Conservation (phyloP, 495 filamentous ascomycete species). For the Xylaria castorea region DNA sequence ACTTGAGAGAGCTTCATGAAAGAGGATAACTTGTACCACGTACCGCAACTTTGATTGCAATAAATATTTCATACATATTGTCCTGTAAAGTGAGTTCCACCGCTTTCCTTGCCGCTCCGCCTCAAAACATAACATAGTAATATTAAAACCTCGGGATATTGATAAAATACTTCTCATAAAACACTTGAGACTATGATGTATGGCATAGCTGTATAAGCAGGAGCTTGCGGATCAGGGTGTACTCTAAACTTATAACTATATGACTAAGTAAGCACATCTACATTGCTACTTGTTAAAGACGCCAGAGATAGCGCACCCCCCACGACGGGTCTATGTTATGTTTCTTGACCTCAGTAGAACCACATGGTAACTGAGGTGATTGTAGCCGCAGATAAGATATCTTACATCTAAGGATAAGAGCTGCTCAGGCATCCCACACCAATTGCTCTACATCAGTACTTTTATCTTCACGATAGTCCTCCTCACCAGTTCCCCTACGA, state of each 20-base stretch:
- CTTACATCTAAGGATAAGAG: not conserved
- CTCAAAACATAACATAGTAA: not conserved
- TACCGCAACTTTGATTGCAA: not conserved
- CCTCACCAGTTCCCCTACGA: not conserved
- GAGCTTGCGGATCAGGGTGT: not conserved
- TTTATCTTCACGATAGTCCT: not conserved
- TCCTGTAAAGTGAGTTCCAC: not conserved
- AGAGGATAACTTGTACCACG: not conserved
- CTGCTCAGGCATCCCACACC: not conserved
- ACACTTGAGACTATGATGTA: not conserved
- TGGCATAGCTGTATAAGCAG: not conserved
- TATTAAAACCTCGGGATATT: not conserved
- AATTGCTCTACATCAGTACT: not conserved
- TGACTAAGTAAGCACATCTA: not conserved
- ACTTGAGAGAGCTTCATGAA: not conserved
- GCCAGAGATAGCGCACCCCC: too few species aligned
- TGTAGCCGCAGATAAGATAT: not conserved
- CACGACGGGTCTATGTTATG: not conserved
- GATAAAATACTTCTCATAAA: not conserved
- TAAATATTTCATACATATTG: not conserved
- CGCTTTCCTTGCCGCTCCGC: not conserved
- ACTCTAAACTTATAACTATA: not conserved
- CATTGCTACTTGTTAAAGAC: not conserved
- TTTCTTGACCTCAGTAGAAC: not conserved
- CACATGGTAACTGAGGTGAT: not conserved